These are phyloP conservation scores for Corymbia citriodora DNA, from an alignment of 441 rosid genomes.

Conservation along the genomic window DNA sequence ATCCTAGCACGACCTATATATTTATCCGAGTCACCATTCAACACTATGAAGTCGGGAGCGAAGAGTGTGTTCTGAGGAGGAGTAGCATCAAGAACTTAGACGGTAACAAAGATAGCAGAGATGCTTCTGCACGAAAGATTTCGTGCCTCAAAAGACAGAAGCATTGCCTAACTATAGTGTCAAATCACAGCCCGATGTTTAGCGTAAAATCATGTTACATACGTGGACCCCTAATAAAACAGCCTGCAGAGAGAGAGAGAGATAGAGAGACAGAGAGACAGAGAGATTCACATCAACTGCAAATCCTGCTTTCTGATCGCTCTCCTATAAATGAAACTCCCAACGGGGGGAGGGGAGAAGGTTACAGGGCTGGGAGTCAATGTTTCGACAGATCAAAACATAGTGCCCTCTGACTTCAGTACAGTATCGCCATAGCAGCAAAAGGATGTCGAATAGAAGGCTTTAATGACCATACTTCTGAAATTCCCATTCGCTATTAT, in stretches of 20 bases:
- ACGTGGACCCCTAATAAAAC: background rate
- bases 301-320: background rate
- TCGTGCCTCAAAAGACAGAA: background rate
- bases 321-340: background rate
- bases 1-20: background rate
- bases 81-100: background rate
- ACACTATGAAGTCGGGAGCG: background rate
- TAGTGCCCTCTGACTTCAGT: background rate
- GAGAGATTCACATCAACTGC: background rate
- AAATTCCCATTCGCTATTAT: conserved; percentile 98
- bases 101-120: background rate
- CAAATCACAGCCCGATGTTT: background rate
- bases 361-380: background rate
- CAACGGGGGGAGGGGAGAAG: background rate
- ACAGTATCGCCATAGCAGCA: background rate
- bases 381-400: background rate
- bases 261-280: background rate
- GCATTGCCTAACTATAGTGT: background rate
- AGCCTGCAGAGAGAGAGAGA: background rate
- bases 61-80: background rate
- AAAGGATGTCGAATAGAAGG: background rate
- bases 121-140: background rate
- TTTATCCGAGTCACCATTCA: background rate
- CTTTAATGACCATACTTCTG: conserved; percentile 94
- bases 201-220: background rate